phyloP scores from a whole-genome alignment of 495 filamentous ascomycete genomes.

The Recurvomyces mirabilis region DNA sequence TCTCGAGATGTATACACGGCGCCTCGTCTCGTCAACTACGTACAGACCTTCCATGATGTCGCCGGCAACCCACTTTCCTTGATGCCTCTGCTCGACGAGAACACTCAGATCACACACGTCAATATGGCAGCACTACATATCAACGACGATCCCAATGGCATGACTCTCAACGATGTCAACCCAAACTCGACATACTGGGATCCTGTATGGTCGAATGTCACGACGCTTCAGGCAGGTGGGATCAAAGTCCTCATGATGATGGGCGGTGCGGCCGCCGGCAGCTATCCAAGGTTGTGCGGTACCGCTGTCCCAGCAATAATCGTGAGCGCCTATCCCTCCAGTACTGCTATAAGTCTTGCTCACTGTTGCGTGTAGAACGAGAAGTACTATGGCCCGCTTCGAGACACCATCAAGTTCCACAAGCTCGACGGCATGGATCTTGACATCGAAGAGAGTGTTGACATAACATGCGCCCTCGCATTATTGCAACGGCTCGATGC shows the following conservation, averaged over 20 bases:
- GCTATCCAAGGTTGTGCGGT: conserved; percentile 34
- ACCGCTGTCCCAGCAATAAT: background rate
- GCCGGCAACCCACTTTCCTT: conserved; percentile 52
- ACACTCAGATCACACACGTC: conserved; percentile 52
- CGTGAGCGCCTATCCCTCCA: no score
- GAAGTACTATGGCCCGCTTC: conserved; percentile 53
- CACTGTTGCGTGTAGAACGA: no score
- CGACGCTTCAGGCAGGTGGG: conserved; percentile 49
- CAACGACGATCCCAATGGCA: conserved; percentile 46
- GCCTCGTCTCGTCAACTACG: conserved; percentile 24
- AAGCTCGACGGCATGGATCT: conserved; percentile 64
- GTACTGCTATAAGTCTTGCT: no score
- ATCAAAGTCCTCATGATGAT: conserved; percentile 73
- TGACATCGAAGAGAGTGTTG: conserved; percentile 74
- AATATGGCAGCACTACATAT: conserved; percentile 74
- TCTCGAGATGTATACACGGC: background rate
- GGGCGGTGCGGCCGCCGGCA: conserved; percentile 64
- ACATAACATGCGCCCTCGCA: conserved; percentile 53
- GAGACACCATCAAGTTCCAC: conserved; percentile 45
- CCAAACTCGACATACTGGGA: conserved; percentile 45
- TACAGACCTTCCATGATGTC: conserved; percentile 31
- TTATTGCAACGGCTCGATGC: conserved; percentile 59
- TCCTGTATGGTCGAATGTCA: conserved; percentile 59
- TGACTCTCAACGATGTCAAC: conserved; percentile 67
- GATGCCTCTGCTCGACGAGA: conserved; percentile 52